Percentiles rank a stretch among this genome's conserved stretches.
Evolutionary conservation across 108 stramenopile genomes (phyloP).

Genomic region (Seminavis robusta): DNA sequence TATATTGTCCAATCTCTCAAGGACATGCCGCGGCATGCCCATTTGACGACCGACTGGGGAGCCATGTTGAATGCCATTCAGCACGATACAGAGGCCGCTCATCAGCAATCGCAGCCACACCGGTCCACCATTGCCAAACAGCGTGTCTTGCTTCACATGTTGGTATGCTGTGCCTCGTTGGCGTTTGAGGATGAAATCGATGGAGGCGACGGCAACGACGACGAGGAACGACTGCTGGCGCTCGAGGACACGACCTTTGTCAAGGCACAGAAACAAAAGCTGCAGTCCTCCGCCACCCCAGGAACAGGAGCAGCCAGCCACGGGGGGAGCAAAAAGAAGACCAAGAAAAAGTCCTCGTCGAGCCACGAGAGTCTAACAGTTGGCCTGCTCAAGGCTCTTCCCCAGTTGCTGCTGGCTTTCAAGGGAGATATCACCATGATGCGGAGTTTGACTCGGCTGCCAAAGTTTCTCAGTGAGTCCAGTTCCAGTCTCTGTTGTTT

Average conservation of each 20-base stretch:
- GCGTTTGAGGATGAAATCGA: conserved; percentile 40
- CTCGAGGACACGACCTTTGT: conserved; percentile 24
- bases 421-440: conserved; percentile 66
- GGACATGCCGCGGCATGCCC: conserved; percentile 60
- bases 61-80: conserved; percentile 73
- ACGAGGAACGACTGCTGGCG: neutral
- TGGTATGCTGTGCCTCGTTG: conserved; percentile 53
- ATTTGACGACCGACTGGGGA: conserved; percentile 64
- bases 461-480: conserved; percentile 51
- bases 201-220: neutral
- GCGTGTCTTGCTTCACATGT: conserved; percentile 68
- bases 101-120: conserved; percentile 22
- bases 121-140: conserved; percentile 54
- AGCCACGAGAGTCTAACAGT: conserved; percentile 58
- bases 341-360: conserved; percentile 8
- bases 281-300: neutral
- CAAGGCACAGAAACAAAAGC: conserved; percentile 8
- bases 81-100: conserved; percentile 50
- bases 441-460: conserved; percentile 59
- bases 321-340: neutral
- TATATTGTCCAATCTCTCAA: conserved; percentile 71
- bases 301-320: neutral
- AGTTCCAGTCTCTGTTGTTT: neutral
- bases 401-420: conserved; percentile 67
- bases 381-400: conserved; percentile 64